Percentiles rank a stretch among this genome's conserved stretches.
These are phyloP conservation scores for Takashimella tepidaria DNA, from an alignment of 1,284 basidiomycete genomes.

Conservation along the genomic window DNA sequence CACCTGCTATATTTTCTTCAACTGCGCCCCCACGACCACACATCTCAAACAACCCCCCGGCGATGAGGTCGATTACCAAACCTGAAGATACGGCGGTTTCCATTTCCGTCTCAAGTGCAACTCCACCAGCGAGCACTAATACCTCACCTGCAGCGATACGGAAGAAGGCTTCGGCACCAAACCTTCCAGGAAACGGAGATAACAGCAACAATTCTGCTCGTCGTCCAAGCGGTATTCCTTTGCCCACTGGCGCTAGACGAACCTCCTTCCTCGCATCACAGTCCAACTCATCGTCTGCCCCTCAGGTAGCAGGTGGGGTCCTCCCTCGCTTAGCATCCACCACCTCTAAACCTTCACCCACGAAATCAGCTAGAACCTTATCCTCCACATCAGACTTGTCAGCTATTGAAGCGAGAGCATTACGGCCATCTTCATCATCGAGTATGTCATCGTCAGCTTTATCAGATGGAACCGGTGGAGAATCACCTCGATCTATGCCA, in stretches of 20 bases:
- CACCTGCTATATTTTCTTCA: neutral
- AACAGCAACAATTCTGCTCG: too few species aligned
- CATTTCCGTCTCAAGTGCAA: neutral
- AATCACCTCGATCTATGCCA: neutral
- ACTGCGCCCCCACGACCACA: neutral
- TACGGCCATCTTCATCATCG: neutral
- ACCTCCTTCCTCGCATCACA: neutral
- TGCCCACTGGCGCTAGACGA: neutral
- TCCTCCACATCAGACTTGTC: neutral
- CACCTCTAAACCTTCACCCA: neutral
- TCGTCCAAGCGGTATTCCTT: neutral
- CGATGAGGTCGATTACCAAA: neutral
- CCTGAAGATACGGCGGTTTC: neutral
- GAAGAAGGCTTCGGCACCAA: neutral
- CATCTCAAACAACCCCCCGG: too few species aligned
- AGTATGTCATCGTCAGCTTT: neutral
- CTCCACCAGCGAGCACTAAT: neutral
- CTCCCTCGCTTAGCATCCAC: neutral
- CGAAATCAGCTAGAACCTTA: neutral
- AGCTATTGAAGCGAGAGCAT: neutral
- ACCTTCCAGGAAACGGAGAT: neutral
- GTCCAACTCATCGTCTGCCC: neutral
- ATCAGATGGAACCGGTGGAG: neutral
- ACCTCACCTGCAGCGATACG: neutral
- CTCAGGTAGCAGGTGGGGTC: neutral